phyloP scores from a whole-genome alignment of 257 asterid species.

The Jacaranda mimosifolia region DNA sequence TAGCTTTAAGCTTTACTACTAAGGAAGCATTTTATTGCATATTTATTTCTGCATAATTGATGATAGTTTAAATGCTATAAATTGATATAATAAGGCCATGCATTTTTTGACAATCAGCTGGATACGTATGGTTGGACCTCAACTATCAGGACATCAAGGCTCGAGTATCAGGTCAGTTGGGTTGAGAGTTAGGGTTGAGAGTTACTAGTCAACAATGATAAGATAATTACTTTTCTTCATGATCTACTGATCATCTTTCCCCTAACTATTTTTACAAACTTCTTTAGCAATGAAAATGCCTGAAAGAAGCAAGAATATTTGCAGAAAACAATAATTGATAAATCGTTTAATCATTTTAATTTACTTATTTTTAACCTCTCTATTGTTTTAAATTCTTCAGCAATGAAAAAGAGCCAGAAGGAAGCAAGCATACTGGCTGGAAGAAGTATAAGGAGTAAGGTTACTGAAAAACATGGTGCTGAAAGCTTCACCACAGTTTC shows the following conservation, averaged over 20 bases:
- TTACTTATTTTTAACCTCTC: constrained; percentile 3
- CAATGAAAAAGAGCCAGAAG: constrained; percentile 72
- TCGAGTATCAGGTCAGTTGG: constrained; percentile 61
- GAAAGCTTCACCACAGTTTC: constrained; percentile 43
- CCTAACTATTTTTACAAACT: not conserved
- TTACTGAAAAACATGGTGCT: constrained; percentile 42
- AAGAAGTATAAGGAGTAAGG: constrained; percentile 58
- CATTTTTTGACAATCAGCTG: constrained; percentile 50
- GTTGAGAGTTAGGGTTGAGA: not conserved
- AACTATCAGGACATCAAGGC: constrained; percentile 72
- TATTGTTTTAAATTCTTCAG: constrained; percentile 41
- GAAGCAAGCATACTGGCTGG: constrained; percentile 81
- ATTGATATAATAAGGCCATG: constrained; percentile 10
- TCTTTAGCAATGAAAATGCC: not conserved
- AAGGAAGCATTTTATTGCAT: not conserved
- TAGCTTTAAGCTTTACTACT: not conserved
- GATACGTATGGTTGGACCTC: constrained; percentile 72
- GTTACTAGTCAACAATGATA: too few relatives aligned
- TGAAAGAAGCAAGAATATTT: not conserved
- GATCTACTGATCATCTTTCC: not conserved
- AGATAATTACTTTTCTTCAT: too few relatives aligned
- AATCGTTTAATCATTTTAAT: not conserved
- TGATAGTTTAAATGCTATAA: not conserved
- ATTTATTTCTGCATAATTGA: not conserved
- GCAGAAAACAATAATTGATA: not conserved